Percentiles rank a stretch among this genome's conserved stretches.
These are phyloP conservation scores for Lojkania enalia DNA, from an alignment of 2,329 filamentous ascomycete genomes.

Conservation along the genomic window DNA sequence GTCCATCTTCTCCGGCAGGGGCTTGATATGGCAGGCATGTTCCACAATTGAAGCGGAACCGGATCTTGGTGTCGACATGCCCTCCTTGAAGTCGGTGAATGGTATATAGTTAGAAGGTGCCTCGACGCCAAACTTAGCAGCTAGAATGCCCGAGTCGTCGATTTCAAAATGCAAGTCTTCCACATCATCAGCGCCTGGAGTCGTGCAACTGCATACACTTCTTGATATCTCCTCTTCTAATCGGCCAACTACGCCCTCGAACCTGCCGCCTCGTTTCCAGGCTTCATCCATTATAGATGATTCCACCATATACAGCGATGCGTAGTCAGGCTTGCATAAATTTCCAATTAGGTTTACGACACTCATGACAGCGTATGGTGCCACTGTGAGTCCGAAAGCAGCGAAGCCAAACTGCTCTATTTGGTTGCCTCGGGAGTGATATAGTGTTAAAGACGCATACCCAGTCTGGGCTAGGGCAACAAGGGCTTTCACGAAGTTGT, in stretches of 20 bases:
- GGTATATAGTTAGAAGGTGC: not conserved
- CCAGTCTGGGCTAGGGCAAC: conserved; percentile 34
- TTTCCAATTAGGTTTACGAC: conserved; percentile 40
- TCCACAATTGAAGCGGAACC: not conserved
- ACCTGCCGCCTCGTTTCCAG: conserved; percentile 21
- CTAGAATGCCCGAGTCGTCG: not conserved
- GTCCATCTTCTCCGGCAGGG: conserved; percentile 1
- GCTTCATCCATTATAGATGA: conserved; percentile 35
- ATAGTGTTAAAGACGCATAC: conserved; percentile 32
- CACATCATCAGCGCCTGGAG: conserved; percentile 5
- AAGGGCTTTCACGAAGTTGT: conserved; percentile 28
- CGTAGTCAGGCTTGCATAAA: conserved; percentile 31
- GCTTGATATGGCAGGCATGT: not conserved
- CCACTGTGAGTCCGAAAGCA: conserved; percentile 42
- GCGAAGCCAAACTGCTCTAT: conserved; percentile 40
- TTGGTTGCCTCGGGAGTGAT: conserved; percentile 32
- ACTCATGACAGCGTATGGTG: conserved; percentile 44
- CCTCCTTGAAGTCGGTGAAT: not conserved
- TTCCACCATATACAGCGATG: conserved; percentile 34
- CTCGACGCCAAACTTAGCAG: not conserved
- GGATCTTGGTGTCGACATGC: not conserved
- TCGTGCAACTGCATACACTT: conserved; percentile 5
- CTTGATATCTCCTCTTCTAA: conserved; percentile 11
- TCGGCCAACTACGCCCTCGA: conserved; percentile 26
- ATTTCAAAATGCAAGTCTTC: conserved; percentile 11